phyloP scores from a whole-genome alignment of 202 grass and related monocot species.

The Elaeis oleifera region DNA sequence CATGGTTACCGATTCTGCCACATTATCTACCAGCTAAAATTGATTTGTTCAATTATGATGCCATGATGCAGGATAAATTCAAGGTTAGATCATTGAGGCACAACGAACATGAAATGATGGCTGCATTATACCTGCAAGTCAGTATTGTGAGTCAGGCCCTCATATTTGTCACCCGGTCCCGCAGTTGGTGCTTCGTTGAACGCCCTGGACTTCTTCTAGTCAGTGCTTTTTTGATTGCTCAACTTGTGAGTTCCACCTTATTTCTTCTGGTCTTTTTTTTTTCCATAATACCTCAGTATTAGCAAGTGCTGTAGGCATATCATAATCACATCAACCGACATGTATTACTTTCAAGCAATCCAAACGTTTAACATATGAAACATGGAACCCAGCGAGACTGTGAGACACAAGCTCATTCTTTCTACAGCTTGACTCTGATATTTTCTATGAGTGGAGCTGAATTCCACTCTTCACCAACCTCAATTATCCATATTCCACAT shows the following conservation, averaged over 20 bases:
- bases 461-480: too few relatives aligned
- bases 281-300: too few relatives aligned
- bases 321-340: too few relatives aligned
- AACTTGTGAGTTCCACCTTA: conserved; percentile 12
- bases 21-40: background rate
- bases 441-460: too few relatives aligned
- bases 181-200: conserved; percentile 24
- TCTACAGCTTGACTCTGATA: background rate
- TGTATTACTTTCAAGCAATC: too few relatives aligned
- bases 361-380: too few relatives aligned
- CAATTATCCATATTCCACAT: too few relatives aligned
- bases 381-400: too few relatives aligned
- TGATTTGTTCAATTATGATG: background rate
- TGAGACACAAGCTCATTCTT: background rate
- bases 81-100: conserved; percentile 5
- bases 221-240: conserved; percentile 16
- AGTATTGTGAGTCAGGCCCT: conserved; percentile 14
- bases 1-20: conserved; percentile 5
- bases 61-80: background rate
- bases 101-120: conserved; percentile 6
- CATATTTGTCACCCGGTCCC: conserved; percentile 23
- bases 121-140: conserved; percentile 19
- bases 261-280: too few relatives aligned
- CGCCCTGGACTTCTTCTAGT: conserved; percentile 28
- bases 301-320: too few relatives aligned